Conservation (phyloP, 2,329 filamentous ascomycete species). For the Leptographium procerum region DNA sequence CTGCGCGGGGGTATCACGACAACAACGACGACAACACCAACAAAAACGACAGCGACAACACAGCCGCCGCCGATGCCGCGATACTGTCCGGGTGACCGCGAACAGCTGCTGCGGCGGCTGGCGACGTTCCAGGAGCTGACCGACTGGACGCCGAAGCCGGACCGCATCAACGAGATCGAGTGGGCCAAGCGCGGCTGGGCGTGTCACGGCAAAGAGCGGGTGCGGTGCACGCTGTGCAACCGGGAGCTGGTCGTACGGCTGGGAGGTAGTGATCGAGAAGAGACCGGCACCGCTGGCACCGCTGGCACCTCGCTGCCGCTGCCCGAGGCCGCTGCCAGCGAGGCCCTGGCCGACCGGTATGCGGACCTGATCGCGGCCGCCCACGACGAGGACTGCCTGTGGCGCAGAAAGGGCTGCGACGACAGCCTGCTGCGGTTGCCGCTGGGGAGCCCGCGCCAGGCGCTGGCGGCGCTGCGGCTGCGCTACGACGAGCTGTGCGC, state of each 20-base stretch:
- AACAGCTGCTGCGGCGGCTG: slow-evolving; percentile 67
- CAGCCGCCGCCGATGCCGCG: slow-evolving; percentile 37
- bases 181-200: slow-evolving; percentile 94
- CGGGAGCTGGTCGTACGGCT: slow-evolving; percentile 76
- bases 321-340: slow-evolving; percentile 42
- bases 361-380: slow-evolving; percentile 58
- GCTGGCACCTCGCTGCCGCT: slow-evolving; percentile 24
- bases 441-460: slow-evolving; percentile 48
- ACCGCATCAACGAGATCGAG: slow-evolving; percentile 74
- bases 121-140: slow-evolving; percentile 86
- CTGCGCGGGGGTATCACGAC: slow-evolving; percentile 24
- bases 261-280: slow-evolving; percentile 36
- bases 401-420: slow-evolving; percentile 81
- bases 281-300: slow-evolving; percentile 29
- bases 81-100: slow-evolving; percentile 79
- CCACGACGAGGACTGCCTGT: slow-evolving; percentile 74
- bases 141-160: slow-evolving; percentile 86
- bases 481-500: slow-evolving; percentile 54
- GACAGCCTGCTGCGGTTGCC: slow-evolving; percentile 50
- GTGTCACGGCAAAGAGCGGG: slow-evolving; percentile 71
- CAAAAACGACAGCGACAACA: background rate
- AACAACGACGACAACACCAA: slow-evolving; percentile 4
- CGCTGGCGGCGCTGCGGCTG: slow-evolving; percentile 45
- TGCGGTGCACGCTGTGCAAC: slow-evolving; percentile 76
- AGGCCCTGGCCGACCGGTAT: slow-evolving; percentile 68